Conservation (phyloP, 352 stramenopile genomes). For the Phytopythium chamaehyphon region DNA sequence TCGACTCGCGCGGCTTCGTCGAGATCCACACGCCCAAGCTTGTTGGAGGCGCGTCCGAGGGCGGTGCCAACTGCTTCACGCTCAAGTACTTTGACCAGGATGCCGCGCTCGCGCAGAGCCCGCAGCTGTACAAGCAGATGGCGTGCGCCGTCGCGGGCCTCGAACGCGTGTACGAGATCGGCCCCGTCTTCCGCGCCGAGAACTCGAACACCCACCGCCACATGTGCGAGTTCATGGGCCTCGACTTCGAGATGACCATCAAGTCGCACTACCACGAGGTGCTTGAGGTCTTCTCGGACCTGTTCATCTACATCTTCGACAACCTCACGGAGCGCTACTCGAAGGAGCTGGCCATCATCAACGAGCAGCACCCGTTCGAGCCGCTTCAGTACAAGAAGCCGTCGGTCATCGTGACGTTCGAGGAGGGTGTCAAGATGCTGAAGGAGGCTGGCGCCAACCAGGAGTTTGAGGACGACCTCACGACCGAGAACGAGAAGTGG, state of each 20-base stretch:
- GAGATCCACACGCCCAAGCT: conserved; percentile 99
- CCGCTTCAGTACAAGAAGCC: conserved; percentile 95
- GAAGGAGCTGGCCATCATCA: conserved; percentile 94
- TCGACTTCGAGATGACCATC: conserved; percentile 99
- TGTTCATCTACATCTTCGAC: conserved; percentile 99
- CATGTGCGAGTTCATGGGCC: conserved; percentile 99
- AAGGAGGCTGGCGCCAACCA: conserved; percentile 74
- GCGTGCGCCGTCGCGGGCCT: conserved; percentile 96
- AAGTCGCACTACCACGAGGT: conserved; percentile 99
- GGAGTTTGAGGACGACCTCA: conserved; percentile 78
- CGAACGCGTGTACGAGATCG: conserved; percentile 98
- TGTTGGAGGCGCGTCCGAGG: conserved; percentile 95
- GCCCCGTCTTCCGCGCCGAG: conserved; percentile 99
- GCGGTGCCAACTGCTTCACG: conserved; percentile 97
- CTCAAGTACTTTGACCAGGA: conserved; percentile 98
- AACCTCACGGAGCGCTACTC: conserved; percentile 92
- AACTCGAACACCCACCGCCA: conserved; percentile 99
- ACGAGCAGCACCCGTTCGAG: conserved; percentile 97
- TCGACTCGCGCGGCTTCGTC: conserved; percentile 94
- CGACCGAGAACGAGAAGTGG: conserved; percentile 97
- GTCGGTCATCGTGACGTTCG: conserved; percentile 92
- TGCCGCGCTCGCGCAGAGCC: conserved; percentile 95
- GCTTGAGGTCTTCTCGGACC: conserved; percentile 95
- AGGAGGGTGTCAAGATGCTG: conserved; percentile 93
- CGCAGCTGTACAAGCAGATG: conserved; percentile 99